These are phyloP conservation scores for Coriaria nepalensis DNA, from an alignment of 306 rosid genomes.

Conservation along the genomic window DNA sequence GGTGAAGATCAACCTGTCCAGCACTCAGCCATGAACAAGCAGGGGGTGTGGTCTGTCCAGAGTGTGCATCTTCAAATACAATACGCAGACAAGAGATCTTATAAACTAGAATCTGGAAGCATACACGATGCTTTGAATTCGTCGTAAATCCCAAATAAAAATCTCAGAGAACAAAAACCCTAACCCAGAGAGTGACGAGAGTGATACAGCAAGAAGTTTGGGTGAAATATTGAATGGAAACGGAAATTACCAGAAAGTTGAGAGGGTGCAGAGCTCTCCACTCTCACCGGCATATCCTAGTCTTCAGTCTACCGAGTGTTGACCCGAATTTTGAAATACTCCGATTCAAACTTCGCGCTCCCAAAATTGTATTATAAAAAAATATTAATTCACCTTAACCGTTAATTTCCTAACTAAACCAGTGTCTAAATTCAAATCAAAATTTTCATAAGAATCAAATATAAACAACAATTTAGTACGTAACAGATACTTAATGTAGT, in stretches of 20 bases:
- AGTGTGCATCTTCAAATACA: slow-evolving; percentile 37
- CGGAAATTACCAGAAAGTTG: slow-evolving; percentile 47
- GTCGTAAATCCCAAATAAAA: background rate
- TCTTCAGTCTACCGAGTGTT: too few species aligned
- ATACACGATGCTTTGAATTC: too few species aligned
- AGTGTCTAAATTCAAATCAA: too few species aligned
- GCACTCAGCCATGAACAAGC: slow-evolving; percentile 60
- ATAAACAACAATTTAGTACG: too few species aligned
- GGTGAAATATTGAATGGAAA: slow-evolving; percentile 1
- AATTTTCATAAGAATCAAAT: too few species aligned
- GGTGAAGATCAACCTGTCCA: slow-evolving; percentile 60
- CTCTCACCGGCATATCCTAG: slow-evolving; percentile 87
- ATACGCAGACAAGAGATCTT: slow-evolving; percentile 5
- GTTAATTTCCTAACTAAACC: too few species aligned
- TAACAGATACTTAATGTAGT: too few species aligned
- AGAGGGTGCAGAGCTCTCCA: slow-evolving; percentile 62
- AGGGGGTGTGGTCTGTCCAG: slow-evolving; percentile 41
- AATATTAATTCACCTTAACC: too few species aligned
- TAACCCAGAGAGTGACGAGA: background rate
- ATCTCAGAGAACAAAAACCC: slow-evolving; percentile 2
- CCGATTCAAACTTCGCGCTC: too few species aligned
- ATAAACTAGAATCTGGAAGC: slow-evolving; percentile 3
- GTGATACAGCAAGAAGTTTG: background rate
- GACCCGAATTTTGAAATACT: too few species aligned
- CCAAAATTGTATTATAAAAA: too few species aligned